Evolutionary conservation across 495 filamentous ascomycete species (phyloP).

Genomic region (Cercophora scortea): DNA sequence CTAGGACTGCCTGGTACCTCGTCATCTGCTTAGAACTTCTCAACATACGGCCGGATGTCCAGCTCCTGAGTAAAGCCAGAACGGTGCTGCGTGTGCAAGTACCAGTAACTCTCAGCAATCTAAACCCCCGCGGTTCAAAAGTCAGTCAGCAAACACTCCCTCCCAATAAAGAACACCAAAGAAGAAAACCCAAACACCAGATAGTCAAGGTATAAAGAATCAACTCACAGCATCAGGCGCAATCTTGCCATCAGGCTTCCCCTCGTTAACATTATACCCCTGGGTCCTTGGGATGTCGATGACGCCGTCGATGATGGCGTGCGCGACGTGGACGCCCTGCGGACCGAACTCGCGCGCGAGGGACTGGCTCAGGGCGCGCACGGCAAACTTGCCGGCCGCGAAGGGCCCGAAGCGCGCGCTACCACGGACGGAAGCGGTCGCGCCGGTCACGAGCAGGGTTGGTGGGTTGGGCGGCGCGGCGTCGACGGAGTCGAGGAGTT

Average conservation of each 20-base stretch:
- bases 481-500: constrained; percentile 52
- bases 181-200: background rate
- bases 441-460: constrained; percentile 80
- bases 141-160: constrained; percentile 7
- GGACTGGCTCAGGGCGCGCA: constrained; percentile 67
- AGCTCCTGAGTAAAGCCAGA: constrained; percentile 79
- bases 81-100: constrained; percentile 76
- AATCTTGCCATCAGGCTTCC: constrained; percentile 62
- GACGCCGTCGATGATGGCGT: constrained; percentile 79
- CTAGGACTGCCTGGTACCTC: too few species aligned
- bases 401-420: constrained; percentile 64
- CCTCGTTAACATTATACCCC: constrained; percentile 48
- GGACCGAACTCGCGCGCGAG: constrained; percentile 86
- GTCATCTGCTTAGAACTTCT: constrained; percentile 50
- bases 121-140: constrained; percentile 17
- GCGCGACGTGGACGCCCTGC: constrained; percentile 79
- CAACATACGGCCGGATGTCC: constrained; percentile 71
- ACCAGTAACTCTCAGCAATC: constrained; percentile 89
- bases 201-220: background rate
- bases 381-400: constrained; percentile 73
- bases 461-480: constrained; percentile 51
- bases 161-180: background rate
- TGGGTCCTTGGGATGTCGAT: constrained; percentile 77
- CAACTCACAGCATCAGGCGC: constrained; percentile 68
- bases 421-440: constrained; percentile 72